A percentile compares a stretch with the other conserved stretches of the same genome.
These are phyloP conservation scores for Hemileccinum hortonii DNA, from an alignment of 1,284 basidiomycete genomes.

Conservation along the genomic window DNA sequence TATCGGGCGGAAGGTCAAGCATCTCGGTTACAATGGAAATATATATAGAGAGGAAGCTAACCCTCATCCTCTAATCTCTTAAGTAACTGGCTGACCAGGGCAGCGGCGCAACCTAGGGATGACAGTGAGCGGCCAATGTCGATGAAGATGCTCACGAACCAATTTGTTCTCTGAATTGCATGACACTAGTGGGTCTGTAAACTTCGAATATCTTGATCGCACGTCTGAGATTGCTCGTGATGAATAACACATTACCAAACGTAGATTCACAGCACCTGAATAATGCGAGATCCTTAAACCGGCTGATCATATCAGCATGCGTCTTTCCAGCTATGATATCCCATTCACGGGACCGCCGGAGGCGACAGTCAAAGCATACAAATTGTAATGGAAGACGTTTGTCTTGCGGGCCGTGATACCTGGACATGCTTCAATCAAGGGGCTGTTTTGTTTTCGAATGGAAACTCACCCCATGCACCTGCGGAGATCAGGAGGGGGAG, in stretches of 20 bases:
- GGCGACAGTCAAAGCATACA: slow-evolving; percentile 69
- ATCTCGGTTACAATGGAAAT: neutral
- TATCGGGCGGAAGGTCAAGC: slow-evolving; percentile 28
- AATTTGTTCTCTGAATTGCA: slow-evolving; percentile 58
- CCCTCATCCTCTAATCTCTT: slow-evolving; percentile 71
- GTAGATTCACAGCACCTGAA: slow-evolving; percentile 51
- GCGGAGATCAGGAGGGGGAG: neutral
- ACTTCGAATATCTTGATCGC: slow-evolving; percentile 70
- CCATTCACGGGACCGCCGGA: slow-evolving; percentile 63
- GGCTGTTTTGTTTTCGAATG: neutral
- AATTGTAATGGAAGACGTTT: slow-evolving; percentile 56
- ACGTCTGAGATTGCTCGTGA: slow-evolving; percentile 44
- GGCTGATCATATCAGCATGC: slow-evolving; percentile 57
- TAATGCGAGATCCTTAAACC: slow-evolving; percentile 64
- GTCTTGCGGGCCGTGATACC: slow-evolving; percentile 63
- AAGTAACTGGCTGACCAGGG: slow-evolving; percentile 60
- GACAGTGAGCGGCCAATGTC: slow-evolving; percentile 7
- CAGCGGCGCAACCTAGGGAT: slow-evolving; percentile 50
- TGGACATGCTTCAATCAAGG: slow-evolving; percentile 25
- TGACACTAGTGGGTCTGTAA: slow-evolving; percentile 45
- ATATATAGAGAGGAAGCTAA: slow-evolving; percentile 21
- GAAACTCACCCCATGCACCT: slow-evolving; percentile 75
- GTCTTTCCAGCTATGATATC: slow-evolving; percentile 59
- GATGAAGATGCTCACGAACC: slow-evolving; percentile 41
- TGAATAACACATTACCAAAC: neutral